A percentile compares a stretch with the other conserved stretches of the same genome.
Evolutionary conservation across 306 rosid species (phyloP).

Genomic region (Rubus idaeus): DNA sequence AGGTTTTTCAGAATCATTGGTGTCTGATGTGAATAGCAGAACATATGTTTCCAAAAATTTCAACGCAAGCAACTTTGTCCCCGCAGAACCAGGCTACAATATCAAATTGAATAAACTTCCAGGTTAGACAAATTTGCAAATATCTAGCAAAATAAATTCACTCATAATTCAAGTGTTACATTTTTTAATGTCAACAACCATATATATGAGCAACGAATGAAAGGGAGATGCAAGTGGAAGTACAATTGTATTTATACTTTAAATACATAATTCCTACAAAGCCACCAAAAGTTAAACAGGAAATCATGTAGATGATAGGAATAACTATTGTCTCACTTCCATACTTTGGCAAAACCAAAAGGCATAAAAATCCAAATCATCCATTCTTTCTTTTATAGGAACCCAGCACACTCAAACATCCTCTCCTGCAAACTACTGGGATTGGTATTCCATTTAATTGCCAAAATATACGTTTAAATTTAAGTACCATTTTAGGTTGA

Average conservation of each 20-base stretch:
- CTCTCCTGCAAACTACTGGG: neutral
- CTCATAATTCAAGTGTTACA: neutral
- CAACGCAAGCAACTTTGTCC: constrained; percentile 74
- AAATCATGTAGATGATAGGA: neutral
- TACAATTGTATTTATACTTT: neutral
- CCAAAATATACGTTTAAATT: neutral
- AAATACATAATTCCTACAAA: neutral
- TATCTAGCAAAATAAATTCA: neutral
- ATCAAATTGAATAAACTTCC: constrained; percentile 42
- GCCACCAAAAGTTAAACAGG: neutral
- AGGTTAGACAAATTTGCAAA: constrained; percentile 31
- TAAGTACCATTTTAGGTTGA: neutral
- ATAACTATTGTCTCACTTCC: neutral
- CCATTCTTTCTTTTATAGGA: neutral
- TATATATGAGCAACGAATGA: neutral
- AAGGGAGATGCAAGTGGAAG: neutral
- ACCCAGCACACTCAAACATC: neutral
- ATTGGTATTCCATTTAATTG: neutral
- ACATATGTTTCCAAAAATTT: constrained; percentile 88
- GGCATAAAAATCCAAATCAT: neutral
- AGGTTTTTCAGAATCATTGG: constrained; percentile 53
- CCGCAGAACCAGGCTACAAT: constrained; percentile 80
- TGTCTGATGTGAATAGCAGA: constrained; percentile 67
- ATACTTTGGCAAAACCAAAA: neutral
- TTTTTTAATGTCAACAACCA: neutral